Evolutionary conservation across 371 early-diverging fungal genomes (phyloP).

Genomic region (Lichtheimia ornata): DNA sequence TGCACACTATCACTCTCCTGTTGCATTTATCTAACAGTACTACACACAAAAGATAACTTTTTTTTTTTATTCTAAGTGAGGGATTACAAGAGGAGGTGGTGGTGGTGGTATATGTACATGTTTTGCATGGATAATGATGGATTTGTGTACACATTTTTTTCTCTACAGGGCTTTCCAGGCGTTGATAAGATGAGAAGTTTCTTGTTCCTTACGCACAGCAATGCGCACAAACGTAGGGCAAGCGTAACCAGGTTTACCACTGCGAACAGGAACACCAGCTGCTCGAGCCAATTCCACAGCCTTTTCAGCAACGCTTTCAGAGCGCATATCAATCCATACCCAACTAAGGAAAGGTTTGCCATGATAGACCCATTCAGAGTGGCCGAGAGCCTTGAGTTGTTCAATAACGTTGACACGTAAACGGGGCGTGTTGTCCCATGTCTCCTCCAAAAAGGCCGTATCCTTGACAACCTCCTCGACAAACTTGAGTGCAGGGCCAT

Average conservation of each 20-base stretch:
- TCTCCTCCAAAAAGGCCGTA: constrained; percentile 64
- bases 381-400: constrained; percentile 40
- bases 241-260: constrained; percentile 79
- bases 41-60: no score
- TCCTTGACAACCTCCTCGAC: constrained; percentile 77
- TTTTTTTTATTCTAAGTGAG: no score
- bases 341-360: constrained; percentile 81
- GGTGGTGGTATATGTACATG: no score
- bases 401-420: constrained; percentile 68
- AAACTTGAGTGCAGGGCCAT: constrained; percentile 78
- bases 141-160: background rate
- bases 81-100: no score
- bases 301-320: constrained; percentile 52
- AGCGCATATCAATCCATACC: constrained; percentile 80
- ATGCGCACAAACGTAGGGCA: constrained; percentile 75
- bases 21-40: no score
- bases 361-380: constrained; percentile 62
- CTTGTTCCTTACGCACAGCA: constrained; percentile 73
- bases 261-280: constrained; percentile 83
- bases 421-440: constrained; percentile 72
- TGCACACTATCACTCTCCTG: no score
- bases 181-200: constrained; percentile 60
- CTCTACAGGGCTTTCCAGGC: constrained; percentile 65
- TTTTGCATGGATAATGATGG: no score
- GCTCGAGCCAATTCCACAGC: constrained; percentile 66